Base-by-base conservation (phyloP, 2,329 filamentous ascomycete species). In the Colletotrichum sidae region DNA sequence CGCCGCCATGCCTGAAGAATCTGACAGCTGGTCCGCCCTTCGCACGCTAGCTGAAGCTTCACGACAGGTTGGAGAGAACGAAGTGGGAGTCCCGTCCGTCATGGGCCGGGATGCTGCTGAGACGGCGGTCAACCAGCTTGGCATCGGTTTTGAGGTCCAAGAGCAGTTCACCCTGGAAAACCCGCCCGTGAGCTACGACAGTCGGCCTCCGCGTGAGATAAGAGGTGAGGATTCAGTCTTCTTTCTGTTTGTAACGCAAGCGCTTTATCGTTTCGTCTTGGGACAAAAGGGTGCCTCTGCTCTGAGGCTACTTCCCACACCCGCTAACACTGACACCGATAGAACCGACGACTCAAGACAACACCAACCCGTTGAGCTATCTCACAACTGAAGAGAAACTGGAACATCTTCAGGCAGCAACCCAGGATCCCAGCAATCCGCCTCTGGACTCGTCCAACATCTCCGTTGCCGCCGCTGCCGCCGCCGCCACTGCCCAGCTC, bases 1-100 rank as follows among this genome's bases (percentile, higher is more conserved):
- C 33, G 54, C 58, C 10, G 56, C 65, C 12, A 58, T 57, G 11
- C 50, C 67, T 49, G 66, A 52, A 51, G 60, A 68, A 8, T 82
- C 84, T 1, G 86, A 88, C 69, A 88, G 88, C 69, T 93, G 93
- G 84, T 93, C 92, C 67, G 92, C 92, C 2, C 83, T 97, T 42
- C 92, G 96, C 75, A 94, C 94, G 6, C 83, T 97, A 25, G 94
- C 94, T 38, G 94, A 97, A 78, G 94, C 94, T 0, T 96, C 94
- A 54, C 87, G 93, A 55, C 92, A 92, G 75, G 87, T 96, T 63
- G 91, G 66, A 15, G 67, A 65, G 25, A 66, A 67, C 39, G 67
- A 66, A 38, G 60, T 65, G 45, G 66, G 66, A 11, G 49, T 44
- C 35, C 66, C 45, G 52, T 50, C 54, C 12, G 50, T 34, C 39